Evolutionary conservation across 1,284 basidiomycete species (phyloP).

Genomic region (Inonotus hispidus): DNA sequence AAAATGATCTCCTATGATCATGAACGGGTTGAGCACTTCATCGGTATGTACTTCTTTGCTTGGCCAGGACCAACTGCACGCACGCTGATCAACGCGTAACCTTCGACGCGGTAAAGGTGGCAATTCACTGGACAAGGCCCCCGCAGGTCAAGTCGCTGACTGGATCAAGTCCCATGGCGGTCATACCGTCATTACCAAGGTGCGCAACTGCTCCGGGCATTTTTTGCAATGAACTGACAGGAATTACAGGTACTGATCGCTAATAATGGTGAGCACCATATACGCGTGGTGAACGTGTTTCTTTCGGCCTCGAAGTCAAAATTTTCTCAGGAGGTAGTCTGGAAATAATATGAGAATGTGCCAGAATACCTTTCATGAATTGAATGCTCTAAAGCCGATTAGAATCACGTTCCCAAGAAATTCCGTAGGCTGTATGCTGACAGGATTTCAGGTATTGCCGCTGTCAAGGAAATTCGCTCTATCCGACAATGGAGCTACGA

Average conservation of each 20-base stretch:
- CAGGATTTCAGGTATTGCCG: conserved; percentile 77
- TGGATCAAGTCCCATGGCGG: conserved; percentile 92
- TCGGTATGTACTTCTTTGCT: conserved; percentile 46
- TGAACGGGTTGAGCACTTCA: conserved; percentile 79
- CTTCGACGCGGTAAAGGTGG: conserved; percentile 64
- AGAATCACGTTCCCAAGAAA: neutral
- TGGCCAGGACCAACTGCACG: conserved; percentile 12
- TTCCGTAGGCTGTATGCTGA: conserved; percentile 22
- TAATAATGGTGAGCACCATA: conserved; percentile 73
- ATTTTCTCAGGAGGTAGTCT: neutral
- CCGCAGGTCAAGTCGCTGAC: conserved; percentile 77
- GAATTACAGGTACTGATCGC: conserved; percentile 81
- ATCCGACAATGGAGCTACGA: conserved; percentile 99
- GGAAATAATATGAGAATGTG: neutral
- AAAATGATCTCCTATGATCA: conserved; percentile 69
- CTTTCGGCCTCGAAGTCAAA: neutral
- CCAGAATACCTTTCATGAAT: neutral
- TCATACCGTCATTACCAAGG: conserved; percentile 99
- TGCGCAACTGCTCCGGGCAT: conserved; percentile 31
- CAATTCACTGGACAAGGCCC: conserved; percentile 83
- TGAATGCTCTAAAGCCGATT: neutral
- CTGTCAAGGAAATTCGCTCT: conserved; percentile 98
- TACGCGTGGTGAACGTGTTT: neutral
- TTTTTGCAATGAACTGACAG: neutral
- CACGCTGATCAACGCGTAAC: conserved; percentile 20